A percentile compares a stretch with the other conserved stretches of the same genome.
Conservation (phyloP, 805 yeast genomes). For the Cyberlindnera nakhonratchasimensis region DNA sequence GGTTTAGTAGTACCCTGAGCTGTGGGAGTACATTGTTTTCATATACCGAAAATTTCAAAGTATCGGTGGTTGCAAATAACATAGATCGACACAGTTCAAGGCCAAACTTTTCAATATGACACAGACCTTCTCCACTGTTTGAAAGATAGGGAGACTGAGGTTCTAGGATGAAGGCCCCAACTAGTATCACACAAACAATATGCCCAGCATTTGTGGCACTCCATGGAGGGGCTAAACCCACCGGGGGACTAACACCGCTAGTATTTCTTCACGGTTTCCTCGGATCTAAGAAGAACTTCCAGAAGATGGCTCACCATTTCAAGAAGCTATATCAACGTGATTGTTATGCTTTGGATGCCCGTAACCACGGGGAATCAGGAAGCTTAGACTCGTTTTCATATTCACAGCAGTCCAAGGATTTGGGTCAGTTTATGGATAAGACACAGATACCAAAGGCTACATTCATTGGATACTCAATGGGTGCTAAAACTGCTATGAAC, state of each 20-base stretch:
- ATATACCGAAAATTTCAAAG: no score
- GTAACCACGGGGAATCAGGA: slow-evolving; percentile 54
- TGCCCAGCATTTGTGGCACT: slow-evolving; percentile 10
- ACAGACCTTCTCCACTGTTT: no score
- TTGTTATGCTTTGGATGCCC: slow-evolving; percentile 44
- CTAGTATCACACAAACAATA: no score
- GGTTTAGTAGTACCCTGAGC: no score
- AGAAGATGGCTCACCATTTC: slow-evolving; percentile 36
- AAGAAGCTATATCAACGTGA: slow-evolving; percentile 31
- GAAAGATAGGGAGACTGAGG: no score
- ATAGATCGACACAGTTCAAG: no score
- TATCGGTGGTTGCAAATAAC: no score
- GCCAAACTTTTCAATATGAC: no score
- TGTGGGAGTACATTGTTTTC: no score
- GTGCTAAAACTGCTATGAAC: slow-evolving; percentile 54
- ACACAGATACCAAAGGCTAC: slow-evolving; percentile 29
- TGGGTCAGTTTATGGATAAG: slow-evolving; percentile 15
- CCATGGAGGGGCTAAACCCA: not conserved
- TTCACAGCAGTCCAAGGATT: slow-evolving; percentile 23
- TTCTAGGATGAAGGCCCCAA: no score
- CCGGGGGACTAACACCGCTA: slow-evolving; percentile 30
- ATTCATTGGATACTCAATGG: slow-evolving; percentile 56
- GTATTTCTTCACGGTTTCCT: slow-evolving; percentile 53
- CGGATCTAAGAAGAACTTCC: slow-evolving; percentile 46
- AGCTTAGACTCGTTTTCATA: slow-evolving; percentile 42